A percentile compares a stretch with the other conserved stretches of the same genome.
Evolutionary conservation across 192 early-diverging fungal genomes (phyloP).

Genomic region (Chytriomyces confervae): DNA sequence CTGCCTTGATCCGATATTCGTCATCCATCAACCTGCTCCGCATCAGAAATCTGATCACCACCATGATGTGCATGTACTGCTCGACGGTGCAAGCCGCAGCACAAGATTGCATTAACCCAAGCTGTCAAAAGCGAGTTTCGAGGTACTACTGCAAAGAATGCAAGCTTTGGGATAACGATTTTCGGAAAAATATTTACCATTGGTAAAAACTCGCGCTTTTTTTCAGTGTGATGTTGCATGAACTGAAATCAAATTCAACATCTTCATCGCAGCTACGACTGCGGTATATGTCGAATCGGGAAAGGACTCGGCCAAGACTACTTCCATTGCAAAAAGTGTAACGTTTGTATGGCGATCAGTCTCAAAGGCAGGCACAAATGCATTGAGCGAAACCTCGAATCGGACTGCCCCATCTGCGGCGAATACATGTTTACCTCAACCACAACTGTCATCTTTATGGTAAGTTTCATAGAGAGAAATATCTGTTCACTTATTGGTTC

Average conservation of each 20-base stretch:
- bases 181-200: slow-evolving; percentile 87
- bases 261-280: slow-evolving; percentile 60
- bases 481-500: neutral
- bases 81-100: slow-evolving; percentile 77
- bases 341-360: slow-evolving; percentile 86
- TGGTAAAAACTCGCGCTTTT: slow-evolving; percentile 51
- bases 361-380: slow-evolving; percentile 83
- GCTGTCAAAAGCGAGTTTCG: slow-evolving; percentile 70
- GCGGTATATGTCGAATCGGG: slow-evolving; percentile 94
- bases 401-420: slow-evolving; percentile 96
- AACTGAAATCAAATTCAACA: neutral
- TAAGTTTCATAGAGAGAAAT: slow-evolving; percentile 35
- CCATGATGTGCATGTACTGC: slow-evolving; percentile 97
- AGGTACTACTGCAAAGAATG: slow-evolving; percentile 91
- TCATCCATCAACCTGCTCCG: neutral
- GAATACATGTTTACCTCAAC: slow-evolving; percentile 93
- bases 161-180: slow-evolving; percentile 90
- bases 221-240: neutral
- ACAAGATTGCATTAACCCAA: slow-evolving; percentile 70
- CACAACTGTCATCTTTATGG: slow-evolving; percentile 84
- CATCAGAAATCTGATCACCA: slow-evolving; percentile 65
- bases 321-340: slow-evolving; percentile 92
- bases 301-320: slow-evolving; percentile 79
- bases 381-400: slow-evolving; percentile 88
- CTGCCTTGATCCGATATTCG: neutral